Evolutionary conservation across 257 asterid species (phyloP).

Genomic region (Ajuga chamaepitys): DNA sequence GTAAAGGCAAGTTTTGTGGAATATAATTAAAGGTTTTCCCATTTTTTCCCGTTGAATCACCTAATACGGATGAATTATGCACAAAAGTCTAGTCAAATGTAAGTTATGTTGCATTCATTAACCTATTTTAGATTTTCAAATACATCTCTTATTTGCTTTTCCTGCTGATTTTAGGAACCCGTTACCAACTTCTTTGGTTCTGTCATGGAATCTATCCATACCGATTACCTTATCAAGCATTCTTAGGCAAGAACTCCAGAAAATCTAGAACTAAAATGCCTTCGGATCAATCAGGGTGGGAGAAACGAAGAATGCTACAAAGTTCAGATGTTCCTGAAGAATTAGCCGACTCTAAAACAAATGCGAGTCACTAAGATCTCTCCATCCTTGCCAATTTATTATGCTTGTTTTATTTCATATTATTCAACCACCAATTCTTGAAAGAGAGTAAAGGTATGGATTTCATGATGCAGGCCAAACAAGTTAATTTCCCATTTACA

Average conservation of each 20-base stretch:
- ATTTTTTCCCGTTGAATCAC: neutral
- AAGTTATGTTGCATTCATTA: neutral
- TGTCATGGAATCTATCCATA: slow-evolving; percentile 73
- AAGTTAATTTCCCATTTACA: too few species aligned
- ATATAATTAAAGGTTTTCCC: neutral
- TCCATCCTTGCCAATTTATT: neutral
- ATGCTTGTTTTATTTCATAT: neutral
- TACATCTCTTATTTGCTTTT: too few species aligned
- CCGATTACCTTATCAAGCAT: slow-evolving; percentile 59
- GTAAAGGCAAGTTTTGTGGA: neutral
- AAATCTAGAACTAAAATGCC: slow-evolving; percentile 28
- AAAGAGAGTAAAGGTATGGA: neutral
- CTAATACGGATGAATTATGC: neutral
- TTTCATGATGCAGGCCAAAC: too few species aligned
- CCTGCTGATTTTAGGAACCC: too few species aligned
- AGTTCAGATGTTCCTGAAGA: slow-evolving; percentile 33
- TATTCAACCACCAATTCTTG: neutral
- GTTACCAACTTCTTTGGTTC: too few species aligned
- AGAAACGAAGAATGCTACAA: slow-evolving; percentile 20
- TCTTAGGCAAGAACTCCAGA: slow-evolving; percentile 26
- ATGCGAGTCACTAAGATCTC: slow-evolving; percentile 38
- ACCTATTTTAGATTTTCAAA: neutral
- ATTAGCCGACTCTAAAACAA: slow-evolving; percentile 20
- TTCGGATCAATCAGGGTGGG: slow-evolving; percentile 22
- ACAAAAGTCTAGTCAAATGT: neutral